A percentile compares a stretch with the other conserved stretches of the same genome.
Evolutionary conservation across 2,329 filamentous ascomycete genomes (phyloP).

Genomic region (Cercospora sojina): DNA sequence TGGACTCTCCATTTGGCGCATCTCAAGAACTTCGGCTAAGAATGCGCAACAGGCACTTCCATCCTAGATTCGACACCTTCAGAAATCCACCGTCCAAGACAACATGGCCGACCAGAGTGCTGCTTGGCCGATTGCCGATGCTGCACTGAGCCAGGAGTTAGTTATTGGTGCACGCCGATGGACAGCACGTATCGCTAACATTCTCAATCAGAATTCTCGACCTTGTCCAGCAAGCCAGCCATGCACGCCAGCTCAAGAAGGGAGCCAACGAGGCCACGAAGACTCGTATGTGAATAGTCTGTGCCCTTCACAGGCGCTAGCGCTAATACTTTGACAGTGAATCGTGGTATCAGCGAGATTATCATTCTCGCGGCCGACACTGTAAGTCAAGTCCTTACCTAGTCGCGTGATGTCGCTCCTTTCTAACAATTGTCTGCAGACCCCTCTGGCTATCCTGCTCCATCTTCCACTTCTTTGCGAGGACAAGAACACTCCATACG

Average conservation of each 20-base stretch:
- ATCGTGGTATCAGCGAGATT: constrained; percentile 86
- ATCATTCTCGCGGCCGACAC: constrained; percentile 89
- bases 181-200: constrained; percentile 15
- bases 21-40: background rate
- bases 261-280: constrained; percentile 85
- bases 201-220: constrained; percentile 39
- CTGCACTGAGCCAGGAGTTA: constrained; percentile 49
- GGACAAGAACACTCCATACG: constrained; percentile 65
- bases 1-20: background rate
- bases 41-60: constrained; percentile 5
- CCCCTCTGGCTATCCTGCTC: constrained; percentile 81
- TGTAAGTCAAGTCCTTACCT: background rate
- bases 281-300: constrained; percentile 48
- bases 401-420: background rate
- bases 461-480: constrained; percentile 87
- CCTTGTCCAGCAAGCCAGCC: constrained; percentile 62
- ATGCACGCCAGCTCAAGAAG: constrained; percentile 70
- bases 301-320: background rate
- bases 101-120: constrained; percentile 51
- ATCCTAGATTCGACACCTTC: constrained; percentile 18
- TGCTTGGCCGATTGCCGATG: constrained; percentile 44
- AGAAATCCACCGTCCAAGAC: background rate
- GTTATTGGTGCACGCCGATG: background rate
- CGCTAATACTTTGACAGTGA: constrained; percentile 47
- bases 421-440: constrained; percentile 30